These are phyloP conservation scores for Bipolaris zeicola DNA, from an alignment of 2,329 filamentous ascomycete species.

Conservation along the genomic window DNA sequence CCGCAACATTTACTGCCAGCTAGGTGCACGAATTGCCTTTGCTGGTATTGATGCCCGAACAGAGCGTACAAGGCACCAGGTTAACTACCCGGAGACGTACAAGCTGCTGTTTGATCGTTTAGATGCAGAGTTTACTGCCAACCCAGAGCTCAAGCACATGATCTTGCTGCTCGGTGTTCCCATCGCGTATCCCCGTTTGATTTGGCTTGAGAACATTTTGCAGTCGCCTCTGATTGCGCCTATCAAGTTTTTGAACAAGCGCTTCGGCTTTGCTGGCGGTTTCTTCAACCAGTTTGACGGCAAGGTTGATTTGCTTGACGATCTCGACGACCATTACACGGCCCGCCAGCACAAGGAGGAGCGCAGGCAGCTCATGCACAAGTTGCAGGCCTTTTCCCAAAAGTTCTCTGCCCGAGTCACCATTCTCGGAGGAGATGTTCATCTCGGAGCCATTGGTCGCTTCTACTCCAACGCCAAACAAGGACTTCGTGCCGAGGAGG, in stretches of 20 bases:
- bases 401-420: constrained; percentile 63
- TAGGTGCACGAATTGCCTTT: constrained; percentile 69
- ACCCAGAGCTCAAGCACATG: constrained; percentile 66
- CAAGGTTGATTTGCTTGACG: constrained; percentile 67
- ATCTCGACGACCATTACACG: constrained; percentile 78
- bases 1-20: constrained; percentile 66
- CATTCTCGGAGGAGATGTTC: constrained; percentile 69
- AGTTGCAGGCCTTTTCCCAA: constrained; percentile 65
- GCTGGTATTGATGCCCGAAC: constrained; percentile 65
- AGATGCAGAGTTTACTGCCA: constrained; percentile 57
- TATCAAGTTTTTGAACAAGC: constrained; percentile 85
- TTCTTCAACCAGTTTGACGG: constrained; percentile 96
- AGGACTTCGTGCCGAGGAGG: constrained; percentile 60
- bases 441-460: constrained; percentile 66
- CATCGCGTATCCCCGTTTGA: constrained; percentile 74
- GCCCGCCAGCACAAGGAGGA: constrained; percentile 90
- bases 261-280: constrained; percentile 83
- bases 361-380: constrained; percentile 72
- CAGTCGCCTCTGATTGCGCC: constrained; percentile 85
- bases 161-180: constrained; percentile 71
- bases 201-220: constrained; percentile 96
- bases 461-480: constrained; percentile 66
- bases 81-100: constrained; percentile 79
- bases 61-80: constrained; percentile 86
- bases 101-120: constrained; percentile 64